Base-by-base conservation (phyloP, 306 rosid genomes). In the Cicer chorassanicum region DNA sequence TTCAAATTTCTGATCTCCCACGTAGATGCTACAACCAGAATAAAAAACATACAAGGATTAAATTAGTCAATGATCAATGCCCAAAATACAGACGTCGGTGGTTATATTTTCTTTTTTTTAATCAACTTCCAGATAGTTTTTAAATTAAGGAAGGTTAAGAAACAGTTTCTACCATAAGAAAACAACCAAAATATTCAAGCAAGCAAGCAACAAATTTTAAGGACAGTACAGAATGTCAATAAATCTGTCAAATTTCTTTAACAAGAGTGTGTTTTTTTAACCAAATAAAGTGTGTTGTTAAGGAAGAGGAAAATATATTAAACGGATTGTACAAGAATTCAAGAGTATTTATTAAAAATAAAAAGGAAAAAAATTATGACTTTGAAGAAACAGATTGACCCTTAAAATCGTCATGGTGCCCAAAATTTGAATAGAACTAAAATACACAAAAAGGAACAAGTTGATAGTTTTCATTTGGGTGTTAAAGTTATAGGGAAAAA, bases 1-100 rank as follows among this genome's bases (percentile, higher is more conserved):
- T 84, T 91, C 80, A 94, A 86, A 80, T 83, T 82, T 82, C 88
- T 81, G 66, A 94, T 80, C 85, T 94, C 98, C 98, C 97, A 94
- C 1, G 93, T 80, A 48, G 98, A 91, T 80, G 98, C 98, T 94
- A 84, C 83, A 73, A 68, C 57, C 62, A 70, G 76, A 72, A 57
- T 45, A 50, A 74, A 43, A 84, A 73, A 64, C 53, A 68, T 70
- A 39, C 1, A 13, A 45, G 68, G 61, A 70, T 55, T 73, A 62
- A 62, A 63, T 11, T 55, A 54, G 57, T 80, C 40, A 73, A 67
- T 16, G 67, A 16, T 41, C 56, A 62, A 43, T 42, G 70, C 21
- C 50, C 34, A 76, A 76, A 53, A 70, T 55, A 36, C 9, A 46
- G 16, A 50, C 19, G 21, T 64, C 62, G 34, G 50, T 36, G 21